Evolutionary conservation across 139 green algal genomes (phyloP), one percentile per base, ranked within the genome.

Genomic region (Gonium pectorale): DNA sequence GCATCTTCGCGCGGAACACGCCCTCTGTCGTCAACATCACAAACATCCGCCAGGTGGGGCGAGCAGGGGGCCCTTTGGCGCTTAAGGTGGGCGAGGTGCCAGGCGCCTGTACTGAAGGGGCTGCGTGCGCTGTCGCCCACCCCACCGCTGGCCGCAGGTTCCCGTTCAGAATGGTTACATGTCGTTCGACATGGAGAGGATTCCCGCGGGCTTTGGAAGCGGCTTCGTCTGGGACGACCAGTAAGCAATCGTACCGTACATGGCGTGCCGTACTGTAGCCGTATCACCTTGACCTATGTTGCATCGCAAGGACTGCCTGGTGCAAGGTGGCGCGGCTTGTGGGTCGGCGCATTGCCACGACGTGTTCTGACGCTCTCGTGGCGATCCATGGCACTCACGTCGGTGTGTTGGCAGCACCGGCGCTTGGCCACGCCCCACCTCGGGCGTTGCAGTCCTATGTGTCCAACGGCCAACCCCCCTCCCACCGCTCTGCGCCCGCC

Each of bases 191-290:
- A 52, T 91, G 24, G 86, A 91, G 72, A 80, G 88, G 70, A 67
- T 96, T 40, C 93, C 94, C 19, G 80, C 91, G 29, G 94, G 94
- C 0, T 83, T 89, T 2, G 95, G 95, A 26, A 93, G 83, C 22
- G 95, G 95, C 56, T 95, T 98, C 70, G 82, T 97, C 2, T 98
- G 94, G 93, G 93, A 97, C 67, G 85, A 86, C 33, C 54, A 89
- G 72, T 89, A 31, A 38, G 71, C 4, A 29, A 26, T 24, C 13
- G 9, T 29, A 26, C 9, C 21, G 11, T 63, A 7, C 19, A 63
- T 63, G 54, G 54, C 54, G n/a, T 7, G 54, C 15, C 54, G 9
- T 31, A 63, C 8, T 21, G 13, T 56, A 13, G 49, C n/a, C n/a
- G n/a, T n/a, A 56, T 26, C 49, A 56, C n/a, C n/a, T n/a, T n/a